Base-by-base conservation (phyloP, 257 asterid species). In the Ocimum tenuiflorum region DNA sequence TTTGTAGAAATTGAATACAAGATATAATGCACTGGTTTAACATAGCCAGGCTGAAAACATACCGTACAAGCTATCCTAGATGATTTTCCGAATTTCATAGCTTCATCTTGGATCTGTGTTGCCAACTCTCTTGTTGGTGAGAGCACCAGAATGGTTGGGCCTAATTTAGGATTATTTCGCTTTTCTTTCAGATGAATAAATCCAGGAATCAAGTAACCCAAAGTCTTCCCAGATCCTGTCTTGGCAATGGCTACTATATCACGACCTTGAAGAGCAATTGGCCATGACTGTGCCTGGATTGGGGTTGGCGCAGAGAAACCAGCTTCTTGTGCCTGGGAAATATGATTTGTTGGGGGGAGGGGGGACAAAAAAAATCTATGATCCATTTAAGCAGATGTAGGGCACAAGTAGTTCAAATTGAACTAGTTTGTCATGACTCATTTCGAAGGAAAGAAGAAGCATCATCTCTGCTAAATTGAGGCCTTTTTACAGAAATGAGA, bases 211-310 rank as follows among this genome's bases (percentile, higher is more conserved):
- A 91, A 80, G 85, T 86, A 91, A 71, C 97, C 97, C 81, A 91
- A 71, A 9, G 97, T 91, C 75, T 91, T 91, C 65, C 97, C 97
- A 24, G 97, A 91, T 52, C 97, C 97, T 29, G 97, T 91, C 86
- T 86, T 91, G 48, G 97, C 97, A 77, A 91, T 82, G 70, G 97
- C 97, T 50, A 91, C 97, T 72, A 91, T 86, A 75, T 91, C 96
- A 20, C 91, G 88, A 24, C 95, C 92, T 70, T 81, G 89, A 66
- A 83, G 71, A 62, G 95, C 97, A 82, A 91, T 73, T 10, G 96
- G 97, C 96, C 97, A 91, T 33, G 97, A 86, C 45, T 91, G 96
- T 23, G 97, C 97, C 86, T 91, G 97, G 51, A 91, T 91, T 3
- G 97, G 97, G 50, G 96, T 84, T 69, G 97, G 96, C 53, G 94